Evolutionary conservation across 2,329 filamentous ascomycete genomes (phyloP), one percentile per base, ranked within the genome.

Genomic region (Phaeomoniella chlamydospora): DNA sequence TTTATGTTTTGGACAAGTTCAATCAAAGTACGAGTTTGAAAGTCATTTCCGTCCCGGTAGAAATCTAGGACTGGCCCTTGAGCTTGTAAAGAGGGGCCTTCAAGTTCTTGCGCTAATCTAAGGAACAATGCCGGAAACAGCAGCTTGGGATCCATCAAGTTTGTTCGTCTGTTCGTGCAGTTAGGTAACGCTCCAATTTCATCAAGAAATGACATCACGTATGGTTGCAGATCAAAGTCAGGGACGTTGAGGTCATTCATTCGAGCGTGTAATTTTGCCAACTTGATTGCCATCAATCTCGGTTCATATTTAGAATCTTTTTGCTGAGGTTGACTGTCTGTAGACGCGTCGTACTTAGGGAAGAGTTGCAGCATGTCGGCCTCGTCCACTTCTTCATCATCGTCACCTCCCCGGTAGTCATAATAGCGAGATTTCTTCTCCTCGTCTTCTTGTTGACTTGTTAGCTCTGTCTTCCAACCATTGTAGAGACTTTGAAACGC

Each of bases 301-400:
- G 68, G 56, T 38, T 65, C 58, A 39, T 40, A 60, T 47, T 31
- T 45, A 9, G 22, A n/a, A 41, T 38, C 35, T 39, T 39, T 44
- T 53, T 36, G 12, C 41, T 36, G n/a, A 38, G 38, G 16, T 5
- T 44, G 46, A 35, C 56, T 54, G 33, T 61, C 52, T 2, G 60
- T 56, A 2, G 63, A 54, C 1, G 69, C 67, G 1, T 70, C 76
- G 43, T 76, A 92, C 4, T 71, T 73, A 1, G 88, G 88, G 60
- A 96, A 96, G 4, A 96, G 62, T 43, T 80, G 71, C 14, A 77
- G 69, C 44, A 94, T 78, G 43, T 90, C 82, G 37, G 80, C 72
- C 42, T 79, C 71, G 36, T 85, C 74, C 6, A 72, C 64, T 46
- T 81, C 78, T 38, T 92, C 80, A 43, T 83, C 75, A 33, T 87